Percentiles rank a stretch among this genome's conserved stretches.
phyloP scores from a whole-genome alignment of 768 basidiomycete genomes.

The Phlebiopsis gigantea region DNA sequence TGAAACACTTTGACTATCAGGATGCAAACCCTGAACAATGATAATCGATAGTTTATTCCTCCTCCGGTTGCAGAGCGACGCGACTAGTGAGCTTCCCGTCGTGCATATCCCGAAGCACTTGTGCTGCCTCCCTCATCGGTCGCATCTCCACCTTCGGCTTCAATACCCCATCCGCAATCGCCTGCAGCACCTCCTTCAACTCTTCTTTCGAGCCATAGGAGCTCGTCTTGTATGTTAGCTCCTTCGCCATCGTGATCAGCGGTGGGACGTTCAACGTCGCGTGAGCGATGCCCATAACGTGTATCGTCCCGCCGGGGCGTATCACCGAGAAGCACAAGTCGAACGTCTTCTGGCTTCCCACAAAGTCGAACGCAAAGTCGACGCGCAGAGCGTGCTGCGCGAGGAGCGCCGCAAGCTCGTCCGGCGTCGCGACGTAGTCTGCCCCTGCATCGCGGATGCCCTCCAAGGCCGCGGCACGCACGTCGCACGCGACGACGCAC shows the following conservation, averaged over 20 bases:
- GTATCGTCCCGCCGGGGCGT: slow-evolving; percentile 12
- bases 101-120: slow-evolving; percentile 16
- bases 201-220: slow-evolving; percentile 14
- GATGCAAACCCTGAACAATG: no score
- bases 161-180: slow-evolving; percentile 15
- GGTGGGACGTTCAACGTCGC: slow-evolving; percentile 1
- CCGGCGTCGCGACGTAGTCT: slow-evolving; percentile 14
- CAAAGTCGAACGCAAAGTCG: slow-evolving; percentile 19
- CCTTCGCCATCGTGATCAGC: slow-evolving; percentile 10
- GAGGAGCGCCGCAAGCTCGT: slow-evolving; percentile 8
- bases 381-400: slow-evolving; percentile 9
- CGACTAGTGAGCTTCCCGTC: slow-evolving; percentile 14
- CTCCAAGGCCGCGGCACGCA: slow-evolving; percentile 11
- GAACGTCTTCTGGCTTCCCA: slow-evolving; percentile 17
- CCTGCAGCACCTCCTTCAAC: slow-evolving; percentile 16
- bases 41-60: no score
- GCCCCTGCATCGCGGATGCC: slow-evolving; percentile 13
- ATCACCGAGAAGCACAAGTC: slow-evolving; percentile 7
- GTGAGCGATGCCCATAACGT: slow-evolving; percentile 12
- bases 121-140: slow-evolving; percentile 13
- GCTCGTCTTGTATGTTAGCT: slow-evolving; percentile 12
- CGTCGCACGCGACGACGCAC: slow-evolving; percentile 16
- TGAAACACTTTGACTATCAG: no score
- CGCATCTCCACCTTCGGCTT: slow-evolving; percentile 14
- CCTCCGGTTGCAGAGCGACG: slow-evolving; percentile 8